These are phyloP conservation scores for Blastomyces percursus DNA, from an alignment of 2,329 filamentous ascomycete species.

Conservation along the genomic window DNA sequence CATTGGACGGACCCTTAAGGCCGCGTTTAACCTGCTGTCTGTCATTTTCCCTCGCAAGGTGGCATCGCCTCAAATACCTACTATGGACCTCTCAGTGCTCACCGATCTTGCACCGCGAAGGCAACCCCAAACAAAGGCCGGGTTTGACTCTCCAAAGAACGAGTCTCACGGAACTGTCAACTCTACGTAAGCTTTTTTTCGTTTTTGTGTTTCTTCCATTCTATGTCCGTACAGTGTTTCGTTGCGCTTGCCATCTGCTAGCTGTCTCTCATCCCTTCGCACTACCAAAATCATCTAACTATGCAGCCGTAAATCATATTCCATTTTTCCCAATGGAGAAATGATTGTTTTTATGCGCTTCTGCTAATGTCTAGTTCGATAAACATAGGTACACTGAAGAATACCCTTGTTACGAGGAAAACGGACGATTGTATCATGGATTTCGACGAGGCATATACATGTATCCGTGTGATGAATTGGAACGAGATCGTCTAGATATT, in stretches of 20 bases:
- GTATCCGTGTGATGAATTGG: slow-evolving; percentile 66
- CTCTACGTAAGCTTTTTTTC: not conserved
- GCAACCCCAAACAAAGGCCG: slow-evolving; percentile 8
- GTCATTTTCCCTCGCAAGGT: not conserved
- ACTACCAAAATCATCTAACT: not conserved
- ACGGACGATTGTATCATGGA: slow-evolving; percentile 59
- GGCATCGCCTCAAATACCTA: not conserved
- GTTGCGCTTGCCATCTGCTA: not conserved
- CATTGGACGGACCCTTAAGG: not conserved
- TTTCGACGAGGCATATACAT: slow-evolving; percentile 60
- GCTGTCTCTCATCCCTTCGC: not conserved
- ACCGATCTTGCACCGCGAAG: slow-evolving; percentile 12
- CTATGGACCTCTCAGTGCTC: slow-evolving; percentile 16
- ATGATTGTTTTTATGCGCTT: not conserved
- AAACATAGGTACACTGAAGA: slow-evolving; percentile 24
- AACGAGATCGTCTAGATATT: slow-evolving; percentile 69
- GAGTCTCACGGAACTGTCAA: not conserved
- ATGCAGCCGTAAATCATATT: not conserved
- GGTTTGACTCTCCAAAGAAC: slow-evolving; percentile 6
- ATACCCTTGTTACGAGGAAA: slow-evolving; percentile 46
- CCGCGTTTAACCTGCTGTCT: not conserved
- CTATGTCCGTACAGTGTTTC: not conserved
- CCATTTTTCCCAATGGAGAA: not conserved
- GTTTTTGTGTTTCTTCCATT: not conserved
- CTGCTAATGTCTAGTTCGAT: slow-evolving; percentile 6